phyloP scores from a whole-genome alignment of 1,139 yeast species.

The Candida glucosophila region DNA sequence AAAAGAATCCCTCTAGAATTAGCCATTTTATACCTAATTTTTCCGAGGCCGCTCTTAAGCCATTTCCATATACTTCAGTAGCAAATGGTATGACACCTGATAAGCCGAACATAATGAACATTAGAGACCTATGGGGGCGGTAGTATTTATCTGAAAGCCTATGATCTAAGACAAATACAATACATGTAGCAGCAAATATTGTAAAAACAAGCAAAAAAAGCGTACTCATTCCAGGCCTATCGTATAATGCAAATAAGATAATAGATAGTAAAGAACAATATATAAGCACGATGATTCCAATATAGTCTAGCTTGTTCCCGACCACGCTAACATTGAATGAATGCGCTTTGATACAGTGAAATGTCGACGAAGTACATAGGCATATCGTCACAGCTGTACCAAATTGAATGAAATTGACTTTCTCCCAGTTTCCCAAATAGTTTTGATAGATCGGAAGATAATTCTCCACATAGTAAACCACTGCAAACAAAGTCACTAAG shows the following conservation, averaged over 20 bases:
- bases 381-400: conserved; percentile 42
- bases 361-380: conserved; percentile 63
- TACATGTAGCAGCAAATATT: conserved; percentile 52
- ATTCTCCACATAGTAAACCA: conserved; percentile 17
- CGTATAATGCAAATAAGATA: conserved; percentile 58
- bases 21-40: conserved; percentile 58
- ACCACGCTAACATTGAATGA: conserved; percentile 50
- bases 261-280: conserved; percentile 69
- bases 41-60: conserved; percentile 29
- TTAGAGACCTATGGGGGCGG: conserved; percentile 67
- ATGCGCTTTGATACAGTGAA: conserved; percentile 74
- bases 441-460: conserved; percentile 33
- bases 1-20: conserved; percentile 59
- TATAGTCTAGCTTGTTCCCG: conserved; percentile 79
- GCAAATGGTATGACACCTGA: conserved; percentile 68
- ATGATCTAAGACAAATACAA: conserved; percentile 55
- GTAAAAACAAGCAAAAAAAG: conserved; percentile 43
- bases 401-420: conserved; percentile 29
- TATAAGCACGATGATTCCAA: conserved; percentile 76
- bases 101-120: conserved; percentile 77
- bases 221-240: conserved; percentile 30
- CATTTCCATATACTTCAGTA: conserved; percentile 35
- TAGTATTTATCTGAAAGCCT: conserved; percentile 61
- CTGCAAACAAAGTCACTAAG: conserved; percentile 20
- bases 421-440: conserved; percentile 32